These are phyloP conservation scores for Aspergillus amoenus DNA, from an alignment of 2,329 filamentous ascomycete genomes.

Conservation along the genomic window DNA sequence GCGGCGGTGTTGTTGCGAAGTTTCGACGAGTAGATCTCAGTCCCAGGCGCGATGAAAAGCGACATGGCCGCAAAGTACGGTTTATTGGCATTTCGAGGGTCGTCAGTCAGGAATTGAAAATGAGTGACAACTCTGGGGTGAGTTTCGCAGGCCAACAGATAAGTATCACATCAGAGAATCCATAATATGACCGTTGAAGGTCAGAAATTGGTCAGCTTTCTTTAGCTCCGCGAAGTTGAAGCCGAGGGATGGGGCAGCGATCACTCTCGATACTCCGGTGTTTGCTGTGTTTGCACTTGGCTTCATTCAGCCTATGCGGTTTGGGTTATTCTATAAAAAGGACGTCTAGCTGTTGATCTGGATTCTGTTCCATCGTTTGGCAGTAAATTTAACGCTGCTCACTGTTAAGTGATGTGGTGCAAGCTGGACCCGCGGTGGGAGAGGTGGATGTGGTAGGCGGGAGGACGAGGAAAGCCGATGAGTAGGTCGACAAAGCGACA, in stretches of 20 bases:
- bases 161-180: background rate
- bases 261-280: background rate
- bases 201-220: background rate
- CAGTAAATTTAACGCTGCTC: too few relatives aligned
- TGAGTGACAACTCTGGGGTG: too few relatives aligned
- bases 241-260: background rate
- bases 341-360: background rate
- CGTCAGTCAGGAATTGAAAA: too few relatives aligned
- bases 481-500: background rate
- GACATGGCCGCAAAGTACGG: slow-evolving; percentile 13
- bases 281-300: slow-evolving; percentile 17
- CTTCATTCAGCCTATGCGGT: background rate
- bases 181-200: background rate
- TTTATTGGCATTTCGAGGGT: background rate
- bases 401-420: background rate
- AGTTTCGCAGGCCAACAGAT: background rate
- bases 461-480: background rate
- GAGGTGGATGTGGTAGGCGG: background rate
- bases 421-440: background rate
- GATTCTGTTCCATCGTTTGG: background rate
- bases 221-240: background rate
- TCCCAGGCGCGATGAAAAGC: slow-evolving; percentile 10
- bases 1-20: slow-evolving; percentile 24
- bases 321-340: background rate
- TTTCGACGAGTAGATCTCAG: slow-evolving; percentile 18